Percentiles rank a stretch among this genome's conserved stretches.
These are phyloP conservation scores for Chalciporus piperatoides DNA, from an alignment of 1,284 basidiomycete species.

Conservation along the genomic window DNA sequence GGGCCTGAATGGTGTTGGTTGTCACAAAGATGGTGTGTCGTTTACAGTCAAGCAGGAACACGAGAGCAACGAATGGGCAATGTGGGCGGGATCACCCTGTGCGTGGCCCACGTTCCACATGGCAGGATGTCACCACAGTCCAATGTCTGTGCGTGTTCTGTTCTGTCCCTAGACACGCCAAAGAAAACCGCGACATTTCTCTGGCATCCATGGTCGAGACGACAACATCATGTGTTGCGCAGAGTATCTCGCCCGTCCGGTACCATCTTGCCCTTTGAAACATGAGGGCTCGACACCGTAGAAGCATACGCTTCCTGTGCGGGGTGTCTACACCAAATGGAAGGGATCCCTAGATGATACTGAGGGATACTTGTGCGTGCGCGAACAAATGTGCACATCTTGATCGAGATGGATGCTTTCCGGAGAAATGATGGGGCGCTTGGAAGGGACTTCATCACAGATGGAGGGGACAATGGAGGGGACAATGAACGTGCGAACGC, in stretches of 20 bases:
- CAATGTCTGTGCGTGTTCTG: slow-evolving; percentile 23
- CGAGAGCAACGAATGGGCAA: slow-evolving; percentile 20
- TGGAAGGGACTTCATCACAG: slow-evolving; percentile 23
- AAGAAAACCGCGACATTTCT: slow-evolving; percentile 24
- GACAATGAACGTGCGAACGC: slow-evolving; percentile 6
- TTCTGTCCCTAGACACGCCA: slow-evolving; percentile 15
- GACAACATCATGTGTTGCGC: slow-evolving; percentile 3
- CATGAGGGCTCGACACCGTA: slow-evolving; percentile 10
- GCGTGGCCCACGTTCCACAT: slow-evolving; percentile 27
- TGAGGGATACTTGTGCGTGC: slow-evolving; percentile 25
- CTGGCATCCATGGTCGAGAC: slow-evolving; percentile 23
- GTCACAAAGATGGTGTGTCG: slow-evolving; percentile 7
- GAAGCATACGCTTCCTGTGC: slow-evolving; percentile 32
- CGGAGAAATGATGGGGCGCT: slow-evolving; percentile 24
- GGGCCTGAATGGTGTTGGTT: slow-evolving; percentile 15
- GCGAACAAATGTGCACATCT: slow-evolving; percentile 2
- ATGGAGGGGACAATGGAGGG: slow-evolving; percentile 9
- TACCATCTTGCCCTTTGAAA: slow-evolving; percentile 21
- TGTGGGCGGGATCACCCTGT: slow-evolving; percentile 27
- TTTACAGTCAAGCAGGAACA: slow-evolving; percentile 5
- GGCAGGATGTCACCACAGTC: slow-evolving; percentile 7
- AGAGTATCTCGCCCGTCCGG: slow-evolving; percentile 28
- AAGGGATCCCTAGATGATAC: slow-evolving; percentile 33
- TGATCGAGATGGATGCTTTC: slow-evolving; percentile 24
- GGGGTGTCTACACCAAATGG: slow-evolving; percentile 11